Percentiles rank a stretch among this genome's conserved stretches.
phyloP scores from a whole-genome alignment of 2,329 filamentous ascomycete species.

The Trichoderma citrinoviride region DNA sequence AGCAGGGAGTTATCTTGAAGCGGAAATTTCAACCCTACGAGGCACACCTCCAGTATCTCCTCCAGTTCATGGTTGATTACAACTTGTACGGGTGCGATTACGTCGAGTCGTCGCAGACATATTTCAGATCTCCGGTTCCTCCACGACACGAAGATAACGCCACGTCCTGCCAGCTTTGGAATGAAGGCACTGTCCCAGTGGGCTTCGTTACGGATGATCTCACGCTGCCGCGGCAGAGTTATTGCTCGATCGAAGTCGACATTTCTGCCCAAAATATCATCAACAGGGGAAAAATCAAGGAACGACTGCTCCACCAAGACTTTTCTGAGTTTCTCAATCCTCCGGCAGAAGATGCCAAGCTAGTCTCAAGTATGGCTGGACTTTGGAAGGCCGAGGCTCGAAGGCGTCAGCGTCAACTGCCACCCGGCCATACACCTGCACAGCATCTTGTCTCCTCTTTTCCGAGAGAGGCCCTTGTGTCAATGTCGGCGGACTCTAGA shows the following conservation, averaged over 20 bases:
- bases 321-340: conserved; percentile 73
- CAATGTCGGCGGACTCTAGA: conserved; percentile 82
- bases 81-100: conserved; percentile 94
- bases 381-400: conserved; percentile 89
- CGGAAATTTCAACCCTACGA: conserved; percentile 87
- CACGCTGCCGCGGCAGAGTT: conserved; percentile 71
- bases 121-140: conserved; percentile 75
- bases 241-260: conserved; percentile 88
- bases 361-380: conserved; percentile 91
- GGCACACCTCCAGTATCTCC: conserved; percentile 84
- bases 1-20: conserved; percentile 84
- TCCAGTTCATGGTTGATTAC: conserved; percentile 98
- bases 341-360: conserved; percentile 65
- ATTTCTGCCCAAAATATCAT: conserved; percentile 83
- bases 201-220: conserved; percentile 52
- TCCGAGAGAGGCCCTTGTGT: conserved; percentile 73
- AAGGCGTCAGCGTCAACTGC: conserved; percentile 70
- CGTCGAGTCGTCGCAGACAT: conserved; percentile 67
- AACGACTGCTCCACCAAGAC: conserved; percentile 80
- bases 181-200: conserved; percentile 66
- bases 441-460: conserved; percentile 64
- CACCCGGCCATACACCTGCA: conserved; percentile 53
- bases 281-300: conserved; percentile 73
- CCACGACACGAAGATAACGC: conserved; percentile 60
- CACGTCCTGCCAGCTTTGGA: conserved; percentile 70